Percentiles rank a stretch among this genome's conserved stretches.
Conservation (phyloP, 2,329 filamentous ascomycete species). For the Aspergillus fijiensis region DNA sequence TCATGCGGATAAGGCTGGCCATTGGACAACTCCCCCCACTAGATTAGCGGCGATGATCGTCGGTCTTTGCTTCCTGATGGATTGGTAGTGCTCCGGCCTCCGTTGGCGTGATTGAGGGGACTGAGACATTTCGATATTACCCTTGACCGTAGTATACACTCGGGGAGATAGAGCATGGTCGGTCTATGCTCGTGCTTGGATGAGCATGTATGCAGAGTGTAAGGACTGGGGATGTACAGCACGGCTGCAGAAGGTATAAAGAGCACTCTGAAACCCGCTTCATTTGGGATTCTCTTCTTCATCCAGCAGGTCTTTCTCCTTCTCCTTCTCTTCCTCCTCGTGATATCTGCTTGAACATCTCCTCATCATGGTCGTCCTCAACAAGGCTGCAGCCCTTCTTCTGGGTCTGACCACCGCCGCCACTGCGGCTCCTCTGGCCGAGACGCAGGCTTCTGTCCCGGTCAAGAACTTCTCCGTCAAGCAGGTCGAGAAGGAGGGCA, state of each 20-base stretch:
- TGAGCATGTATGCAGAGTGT: not conserved
- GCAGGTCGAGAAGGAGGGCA: conserved; percentile 25
- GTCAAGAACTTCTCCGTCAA: conserved; percentile 34
- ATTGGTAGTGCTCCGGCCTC: not conserved
- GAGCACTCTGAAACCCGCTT: not conserved
- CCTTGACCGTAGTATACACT: not conserved
- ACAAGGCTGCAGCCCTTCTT: conserved; percentile 28
- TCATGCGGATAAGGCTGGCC: not conserved
- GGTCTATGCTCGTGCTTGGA: not conserved
- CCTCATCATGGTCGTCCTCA: conserved; percentile 36
- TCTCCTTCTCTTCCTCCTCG: conserved; percentile 11
- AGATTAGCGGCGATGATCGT: not conserved
- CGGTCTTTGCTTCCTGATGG: not conserved
- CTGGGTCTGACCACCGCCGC: conserved; percentile 29
- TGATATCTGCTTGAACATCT: not conserved
- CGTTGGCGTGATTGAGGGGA: not conserved
- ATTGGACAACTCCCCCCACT: not conserved
- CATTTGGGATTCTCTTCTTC: too few species aligned
- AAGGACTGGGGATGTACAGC: not conserved
- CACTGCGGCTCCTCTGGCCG: conserved; percentile 30
- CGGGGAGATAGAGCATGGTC: not conserved
- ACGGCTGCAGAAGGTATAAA: not conserved
- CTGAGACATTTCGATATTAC: not conserved
- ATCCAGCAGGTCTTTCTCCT: not conserved
- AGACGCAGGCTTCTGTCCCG: conserved; percentile 6